Base-by-base conservation (phyloP, 192 early-diverging fungal species). In the Coemansia sp. region DNA sequence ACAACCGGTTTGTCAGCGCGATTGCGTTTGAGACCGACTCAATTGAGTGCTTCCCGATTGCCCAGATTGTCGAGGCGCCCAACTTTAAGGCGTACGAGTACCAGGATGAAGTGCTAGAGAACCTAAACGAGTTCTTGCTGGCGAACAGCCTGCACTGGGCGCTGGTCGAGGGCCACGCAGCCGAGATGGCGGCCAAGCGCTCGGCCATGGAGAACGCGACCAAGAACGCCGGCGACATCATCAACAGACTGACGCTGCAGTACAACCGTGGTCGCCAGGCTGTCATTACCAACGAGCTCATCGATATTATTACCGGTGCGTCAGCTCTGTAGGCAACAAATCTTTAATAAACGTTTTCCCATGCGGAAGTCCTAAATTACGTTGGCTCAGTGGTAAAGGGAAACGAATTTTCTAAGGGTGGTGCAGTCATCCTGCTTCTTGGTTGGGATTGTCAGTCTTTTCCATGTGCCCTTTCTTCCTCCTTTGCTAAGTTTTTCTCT, bases 131-230 rank as follows among this genome's bases (percentile, higher is more conserved):
- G 85, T 98, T 97, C 84, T 76, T 90, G 62, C 87, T 98, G 59
- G 93, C 93, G 75, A 97, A 97, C 86, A 84, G 83, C 71, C 64
- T 99, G 70, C 94, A 92, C 89, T 95, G 92, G 92, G 95, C 88
- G 64, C 83, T 99, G 60, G 90, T 92, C 58, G 97, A 99, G 82
- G 94, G 95, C 58, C 93, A 97, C 71, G 94, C 94, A 47, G 84
- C 93, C 24, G 97, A 99, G 77, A 90, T 97, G 89, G 87, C 90
- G 58, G 92, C 97, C 63, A 94, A 93, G 87, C 89, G 95, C 63
- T 90, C 91, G 67, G 97, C 97, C 67, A 99, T 98, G 97, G 97
- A 99, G 87, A 99, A 99, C 81, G 95, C 97, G 37, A 98, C 95
- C 82, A 95, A 98, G 88, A 99, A 99, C 84, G 97, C 95, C 59